phyloP scores from a whole-genome alignment of 225 moss, liverwort and hornwort species.

The Antitrichia curtipendula region DNA sequence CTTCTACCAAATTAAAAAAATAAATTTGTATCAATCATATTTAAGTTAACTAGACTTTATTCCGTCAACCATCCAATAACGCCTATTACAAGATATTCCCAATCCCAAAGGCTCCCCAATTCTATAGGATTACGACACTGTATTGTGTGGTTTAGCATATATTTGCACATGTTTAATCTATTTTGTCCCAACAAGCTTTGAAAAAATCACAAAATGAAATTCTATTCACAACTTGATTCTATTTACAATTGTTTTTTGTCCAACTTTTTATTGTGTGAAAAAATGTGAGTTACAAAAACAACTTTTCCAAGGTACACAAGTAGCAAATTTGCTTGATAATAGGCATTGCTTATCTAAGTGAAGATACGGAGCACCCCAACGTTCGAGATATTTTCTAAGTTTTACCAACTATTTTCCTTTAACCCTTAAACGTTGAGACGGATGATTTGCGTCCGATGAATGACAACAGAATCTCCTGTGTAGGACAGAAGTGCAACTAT shows the following conservation, averaged over 20 bases:
- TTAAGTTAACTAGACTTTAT: neutral
- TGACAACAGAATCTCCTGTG: too few relatives aligned
- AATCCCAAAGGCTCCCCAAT: neutral
- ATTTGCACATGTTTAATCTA: neutral
- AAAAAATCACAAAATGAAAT: neutral
- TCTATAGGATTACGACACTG: rapidly evolving
- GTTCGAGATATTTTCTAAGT: rapidly evolving
- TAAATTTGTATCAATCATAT: neutral
- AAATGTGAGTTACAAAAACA: rapidly evolving
- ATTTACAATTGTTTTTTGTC: neutral
- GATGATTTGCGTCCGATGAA: too few relatives aligned
- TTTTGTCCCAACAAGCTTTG: neutral
- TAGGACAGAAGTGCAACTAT: too few relatives aligned
- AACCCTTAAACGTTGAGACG: too few relatives aligned
- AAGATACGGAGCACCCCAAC: rapidly evolving
- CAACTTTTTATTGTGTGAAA: rapidly evolving
- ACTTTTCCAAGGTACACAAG: rapidly evolving
- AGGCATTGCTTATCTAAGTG: neutral
- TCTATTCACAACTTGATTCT: neutral
- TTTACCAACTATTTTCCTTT: neutral
- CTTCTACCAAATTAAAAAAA: neutral
- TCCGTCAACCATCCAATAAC: rapidly evolving
- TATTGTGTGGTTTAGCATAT: rapidly evolving
- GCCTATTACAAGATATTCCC: neutral
- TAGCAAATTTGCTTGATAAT: neutral